Percentiles rank a stretch among this genome's conserved stretches.
Conservation (phyloP, 2,329 filamentous ascomycete genomes). For the Arthrobotrys sphaeroides region DNA sequence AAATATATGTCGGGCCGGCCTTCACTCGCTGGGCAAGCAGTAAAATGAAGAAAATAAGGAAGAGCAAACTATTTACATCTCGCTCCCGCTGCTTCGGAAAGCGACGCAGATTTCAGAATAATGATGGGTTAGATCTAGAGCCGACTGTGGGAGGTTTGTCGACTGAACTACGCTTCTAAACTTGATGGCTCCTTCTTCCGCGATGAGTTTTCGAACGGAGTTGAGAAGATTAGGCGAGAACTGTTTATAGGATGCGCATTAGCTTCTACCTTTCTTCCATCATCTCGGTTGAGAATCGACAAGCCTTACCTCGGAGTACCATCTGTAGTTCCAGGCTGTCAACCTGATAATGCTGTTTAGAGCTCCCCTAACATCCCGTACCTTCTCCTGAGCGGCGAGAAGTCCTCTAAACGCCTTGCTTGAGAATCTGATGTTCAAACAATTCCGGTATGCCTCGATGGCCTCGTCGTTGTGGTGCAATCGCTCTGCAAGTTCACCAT, state of each 20-base stretch:
- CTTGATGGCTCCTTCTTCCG: slow-evolving; percentile 97
- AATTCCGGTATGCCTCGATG: slow-evolving; percentile 89
- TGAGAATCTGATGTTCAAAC: slow-evolving; percentile 86
- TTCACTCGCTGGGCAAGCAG: slow-evolving; percentile 7
- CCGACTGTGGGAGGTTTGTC: slow-evolving; percentile 89
- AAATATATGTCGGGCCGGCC: neutral
- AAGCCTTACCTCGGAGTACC: slow-evolving; percentile 85
- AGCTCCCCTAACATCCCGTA: slow-evolving; percentile 80
- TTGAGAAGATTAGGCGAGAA: slow-evolving; percentile 92
- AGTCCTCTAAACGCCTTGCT: slow-evolving; percentile 91
- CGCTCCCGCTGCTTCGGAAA: slow-evolving; percentile 92
- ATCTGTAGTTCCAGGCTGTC: slow-evolving; percentile 97
- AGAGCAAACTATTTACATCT: slow-evolving; percentile 62
- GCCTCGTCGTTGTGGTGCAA: slow-evolving; percentile 91
- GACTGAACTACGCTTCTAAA: slow-evolving; percentile 96
- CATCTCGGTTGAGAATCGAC: neutral
- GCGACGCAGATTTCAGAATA: slow-evolving; percentile 94
- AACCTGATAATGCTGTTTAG: slow-evolving; percentile 87
- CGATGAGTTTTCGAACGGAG: slow-evolving; percentile 89
- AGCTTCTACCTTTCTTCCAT: slow-evolving; percentile 42
- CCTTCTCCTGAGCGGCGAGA: slow-evolving; percentile 78
- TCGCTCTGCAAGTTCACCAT: slow-evolving; percentile 89
- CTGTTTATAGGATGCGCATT: slow-evolving; percentile 61
- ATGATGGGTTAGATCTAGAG: slow-evolving; percentile 93
- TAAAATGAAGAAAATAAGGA: no score